These are phyloP conservation scores for Alternaria ventricosa DNA, from an alignment of 2,329 filamentous ascomycete genomes.

Conservation along the genomic window DNA sequence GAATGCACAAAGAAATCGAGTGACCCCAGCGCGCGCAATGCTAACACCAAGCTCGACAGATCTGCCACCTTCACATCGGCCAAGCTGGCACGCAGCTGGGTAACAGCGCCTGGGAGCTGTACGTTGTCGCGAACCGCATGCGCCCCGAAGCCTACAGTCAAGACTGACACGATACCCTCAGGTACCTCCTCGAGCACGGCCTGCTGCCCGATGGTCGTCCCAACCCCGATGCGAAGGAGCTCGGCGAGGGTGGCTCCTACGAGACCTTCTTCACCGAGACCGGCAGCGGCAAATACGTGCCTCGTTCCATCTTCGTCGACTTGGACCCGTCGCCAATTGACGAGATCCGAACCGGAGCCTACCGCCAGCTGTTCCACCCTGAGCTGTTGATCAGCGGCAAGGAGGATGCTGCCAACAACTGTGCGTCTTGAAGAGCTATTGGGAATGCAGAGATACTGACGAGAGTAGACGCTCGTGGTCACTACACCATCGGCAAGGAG, in stretches of 20 bases:
- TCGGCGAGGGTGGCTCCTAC: conserved; percentile 68
- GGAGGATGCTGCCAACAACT: conserved; percentile 80
- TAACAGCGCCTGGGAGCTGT: conserved; percentile 80
- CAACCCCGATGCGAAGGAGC: conserved; percentile 66
- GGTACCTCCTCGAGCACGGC: conserved; percentile 76
- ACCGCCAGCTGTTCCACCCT: conserved; percentile 74
- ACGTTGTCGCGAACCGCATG: conserved; percentile 47
- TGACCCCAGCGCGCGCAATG: background rate
- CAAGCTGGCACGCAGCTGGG: conserved; percentile 77
- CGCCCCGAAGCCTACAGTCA: conserved; percentile 11
- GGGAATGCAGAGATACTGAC: conserved; percentile 21
- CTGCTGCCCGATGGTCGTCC: conserved; percentile 69
- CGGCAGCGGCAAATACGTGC: conserved; percentile 73
- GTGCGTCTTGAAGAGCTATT: conserved; percentile 44
- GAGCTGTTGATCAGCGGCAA: conserved; percentile 76
- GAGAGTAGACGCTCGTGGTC: conserved; percentile 68
- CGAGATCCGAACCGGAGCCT: conserved; percentile 72
- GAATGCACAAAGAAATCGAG: background rate
- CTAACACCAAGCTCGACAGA: conserved; percentile 51
- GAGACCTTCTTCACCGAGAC: conserved; percentile 80
- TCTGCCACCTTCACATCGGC: conserved; percentile 72
- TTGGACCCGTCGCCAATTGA: conserved; percentile 76
- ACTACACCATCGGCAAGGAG: conserved; percentile 80
- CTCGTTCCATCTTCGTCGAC: conserved; percentile 75
- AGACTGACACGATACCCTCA: conserved; percentile 45